Evolutionary conservation across 2,329 filamentous ascomycete genomes (phyloP).

Genomic region (Aspergillus pseudoviridinutans): DNA sequence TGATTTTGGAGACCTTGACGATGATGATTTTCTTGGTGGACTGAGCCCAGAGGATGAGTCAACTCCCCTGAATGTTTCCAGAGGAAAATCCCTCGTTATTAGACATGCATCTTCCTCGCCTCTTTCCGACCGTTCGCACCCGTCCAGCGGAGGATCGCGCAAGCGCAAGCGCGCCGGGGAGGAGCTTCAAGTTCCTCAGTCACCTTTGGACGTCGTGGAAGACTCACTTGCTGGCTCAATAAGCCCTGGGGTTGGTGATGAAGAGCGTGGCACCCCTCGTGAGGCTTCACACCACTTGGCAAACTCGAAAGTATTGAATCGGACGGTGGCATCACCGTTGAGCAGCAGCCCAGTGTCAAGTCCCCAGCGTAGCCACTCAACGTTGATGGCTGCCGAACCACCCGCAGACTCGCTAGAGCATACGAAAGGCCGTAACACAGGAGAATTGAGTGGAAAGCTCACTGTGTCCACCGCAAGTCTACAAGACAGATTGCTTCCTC

Average conservation of each 20-base stretch:
- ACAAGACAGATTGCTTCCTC: conserved; percentile 34
- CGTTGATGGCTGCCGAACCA: background rate
- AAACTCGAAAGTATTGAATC: conserved; percentile 26
- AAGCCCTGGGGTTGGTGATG: background rate
- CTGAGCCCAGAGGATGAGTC: conserved; percentile 44
- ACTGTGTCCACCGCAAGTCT: conserved; percentile 33
- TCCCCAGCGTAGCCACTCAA: conserved; percentile 14
- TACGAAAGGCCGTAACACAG: background rate
- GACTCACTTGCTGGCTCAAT: conserved; percentile 18
- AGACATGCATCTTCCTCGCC: conserved; percentile 18
- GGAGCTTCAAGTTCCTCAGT: conserved; percentile 27
- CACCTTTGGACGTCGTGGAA: conserved; percentile 16
- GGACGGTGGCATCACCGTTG: conserved; percentile 36
- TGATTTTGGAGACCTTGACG: conserved; percentile 26
- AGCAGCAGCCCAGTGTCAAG: conserved; percentile 31
- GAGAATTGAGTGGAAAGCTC: conserved; percentile 9
- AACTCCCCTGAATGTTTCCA: conserved; percentile 38
- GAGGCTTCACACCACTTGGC: conserved; percentile 8
- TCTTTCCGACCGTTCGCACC: conserved; percentile 22
- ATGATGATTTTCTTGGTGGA: conserved; percentile 42
- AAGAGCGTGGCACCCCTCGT: conserved; percentile 4
- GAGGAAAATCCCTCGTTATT: conserved; percentile 28
- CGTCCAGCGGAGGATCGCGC: conserved; percentile 27
- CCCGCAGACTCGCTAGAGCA: background rate
- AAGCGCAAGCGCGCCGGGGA: conserved; percentile 35